These are phyloP conservation scores for Suillus cothurnatus DNA, from an alignment of 768 basidiomycete species.

Conservation along the genomic window DNA sequence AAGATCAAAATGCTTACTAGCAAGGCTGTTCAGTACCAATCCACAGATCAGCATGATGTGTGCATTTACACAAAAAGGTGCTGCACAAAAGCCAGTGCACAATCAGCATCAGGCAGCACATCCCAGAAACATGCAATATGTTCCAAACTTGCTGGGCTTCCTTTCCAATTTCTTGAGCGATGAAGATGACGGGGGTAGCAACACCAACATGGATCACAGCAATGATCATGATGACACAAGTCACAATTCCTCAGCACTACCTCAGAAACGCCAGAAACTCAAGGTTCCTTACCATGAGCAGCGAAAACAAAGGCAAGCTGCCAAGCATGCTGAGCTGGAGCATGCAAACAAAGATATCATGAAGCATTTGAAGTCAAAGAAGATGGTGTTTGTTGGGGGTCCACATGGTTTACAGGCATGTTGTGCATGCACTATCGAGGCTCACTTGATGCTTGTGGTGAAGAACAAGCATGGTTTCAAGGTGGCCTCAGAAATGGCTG, in stretches of 20 bases:
- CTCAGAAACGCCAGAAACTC: not conserved
- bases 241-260: not conserved
- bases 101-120: not conserved
- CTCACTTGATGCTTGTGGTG: conserved; percentile 32
- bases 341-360: conserved; percentile 13
- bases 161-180: not conserved
- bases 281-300: not conserved
- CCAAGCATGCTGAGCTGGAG: not conserved
- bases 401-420: conserved; percentile 30
- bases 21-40: not conserved
- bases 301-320: not conserved
- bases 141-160: not conserved
- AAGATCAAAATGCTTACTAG: not conserved
- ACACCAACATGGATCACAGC: not conserved
- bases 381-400: conserved; percentile 27
- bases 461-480: conserved; percentile 22
- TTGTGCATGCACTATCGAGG: conserved; percentile 29
- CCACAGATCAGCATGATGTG: not conserved
- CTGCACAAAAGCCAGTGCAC: not conserved
- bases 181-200: not conserved
- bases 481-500: conserved; percentile 29
- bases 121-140: not conserved
- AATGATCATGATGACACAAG: not conserved
- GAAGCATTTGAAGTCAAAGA: conserved; percentile 25
- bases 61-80: not conserved